phyloP scores from a whole-genome alignment of 179 eudicot genomes.

The Sideroxylon spinosum region DNA sequence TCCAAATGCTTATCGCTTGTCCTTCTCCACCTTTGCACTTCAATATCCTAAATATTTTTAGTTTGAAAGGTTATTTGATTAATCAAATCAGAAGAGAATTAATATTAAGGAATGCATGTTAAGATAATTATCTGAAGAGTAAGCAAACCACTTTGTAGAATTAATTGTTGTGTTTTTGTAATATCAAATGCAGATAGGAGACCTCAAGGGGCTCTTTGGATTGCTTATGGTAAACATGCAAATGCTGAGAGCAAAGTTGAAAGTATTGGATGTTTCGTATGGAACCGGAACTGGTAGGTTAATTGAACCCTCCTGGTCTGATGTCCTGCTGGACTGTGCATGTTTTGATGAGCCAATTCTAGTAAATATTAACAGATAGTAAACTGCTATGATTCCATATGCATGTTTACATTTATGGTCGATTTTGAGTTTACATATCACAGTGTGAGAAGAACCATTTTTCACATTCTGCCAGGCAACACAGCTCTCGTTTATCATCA shows the following conservation, averaged over 20 bases:
- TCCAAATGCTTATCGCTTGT: too few species aligned
- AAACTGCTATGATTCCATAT: not conserved
- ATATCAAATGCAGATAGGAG: constrained; percentile 67
- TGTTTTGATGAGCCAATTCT: not conserved
- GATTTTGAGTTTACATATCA: not conserved
- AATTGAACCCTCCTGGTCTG: constrained; percentile 1
- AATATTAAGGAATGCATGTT: not conserved
- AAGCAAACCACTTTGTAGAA: not conserved
- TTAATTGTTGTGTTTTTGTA: not conserved
- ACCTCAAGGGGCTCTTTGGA: constrained; percentile 81
- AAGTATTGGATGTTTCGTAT: constrained; percentile 72
- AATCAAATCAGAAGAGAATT: not conserved
- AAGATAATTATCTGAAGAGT: not conserved
- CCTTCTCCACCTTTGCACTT: too few species aligned
- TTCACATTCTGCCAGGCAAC: constrained; percentile 52
- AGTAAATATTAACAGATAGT: not conserved
- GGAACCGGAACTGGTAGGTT: constrained; percentile 71
- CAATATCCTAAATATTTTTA: not conserved
- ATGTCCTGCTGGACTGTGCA: constrained; percentile 2
- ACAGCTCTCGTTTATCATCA: constrained; percentile 89
- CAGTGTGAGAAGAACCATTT: not conserved
- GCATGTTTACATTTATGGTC: not conserved
- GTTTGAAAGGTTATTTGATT: not conserved
- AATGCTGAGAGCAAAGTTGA: constrained; percentile 66
- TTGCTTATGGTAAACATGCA: constrained; percentile 65